Conservation (phyloP, 1,284 basidiomycete species). For the Trichosporon asahii region DNA sequence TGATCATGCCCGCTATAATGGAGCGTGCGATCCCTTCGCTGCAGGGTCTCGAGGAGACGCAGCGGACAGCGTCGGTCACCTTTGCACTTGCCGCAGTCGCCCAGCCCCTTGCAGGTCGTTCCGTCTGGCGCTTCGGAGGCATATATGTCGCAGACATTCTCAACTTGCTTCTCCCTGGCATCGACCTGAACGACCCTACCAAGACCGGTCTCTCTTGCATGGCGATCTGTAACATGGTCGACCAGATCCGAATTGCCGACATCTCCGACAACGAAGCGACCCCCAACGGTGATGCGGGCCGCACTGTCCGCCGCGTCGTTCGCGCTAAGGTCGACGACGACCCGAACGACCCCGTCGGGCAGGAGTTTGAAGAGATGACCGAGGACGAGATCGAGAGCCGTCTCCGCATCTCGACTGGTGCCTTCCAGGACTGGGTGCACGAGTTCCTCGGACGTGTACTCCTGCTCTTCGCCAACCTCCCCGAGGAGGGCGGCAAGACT, state of each 20-base stretch:
- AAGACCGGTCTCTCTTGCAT: conserved; percentile 63
- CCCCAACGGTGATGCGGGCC: conserved; percentile 21
- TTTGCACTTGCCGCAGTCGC: conserved; percentile 80
- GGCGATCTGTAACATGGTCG: conserved; percentile 66
- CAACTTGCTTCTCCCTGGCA: conserved; percentile 75
- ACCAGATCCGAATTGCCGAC: conserved; percentile 68
- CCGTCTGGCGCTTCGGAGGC: conserved; percentile 71
- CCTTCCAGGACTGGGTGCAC: conserved; percentile 71
- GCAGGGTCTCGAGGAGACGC: conserved; percentile 91
- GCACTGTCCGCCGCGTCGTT: conserved; percentile 31
- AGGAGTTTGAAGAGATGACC: conserved; percentile 40
- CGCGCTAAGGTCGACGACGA: conserved; percentile 40
- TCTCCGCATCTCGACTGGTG: conserved; percentile 43
- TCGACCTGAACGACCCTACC: conserved; percentile 77
- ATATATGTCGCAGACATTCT: conserved; percentile 85
- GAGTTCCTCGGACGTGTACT: conserved; percentile 83
- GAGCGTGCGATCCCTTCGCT: conserved; percentile 88
- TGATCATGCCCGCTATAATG: conserved; percentile 88
- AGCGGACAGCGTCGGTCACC: conserved; percentile 85
- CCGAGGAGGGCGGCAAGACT: conserved; percentile 63
- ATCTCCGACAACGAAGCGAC: conserved; percentile 41
- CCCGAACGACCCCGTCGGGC: conserved; percentile 40
- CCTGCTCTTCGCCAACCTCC: conserved; percentile 84
- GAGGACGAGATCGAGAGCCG: conserved; percentile 43
- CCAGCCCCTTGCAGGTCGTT: conserved; percentile 72